These are phyloP conservation scores for Wolfiporia cocos DNA, from an alignment of 1,284 basidiomycete species.

Conservation along the genomic window DNA sequence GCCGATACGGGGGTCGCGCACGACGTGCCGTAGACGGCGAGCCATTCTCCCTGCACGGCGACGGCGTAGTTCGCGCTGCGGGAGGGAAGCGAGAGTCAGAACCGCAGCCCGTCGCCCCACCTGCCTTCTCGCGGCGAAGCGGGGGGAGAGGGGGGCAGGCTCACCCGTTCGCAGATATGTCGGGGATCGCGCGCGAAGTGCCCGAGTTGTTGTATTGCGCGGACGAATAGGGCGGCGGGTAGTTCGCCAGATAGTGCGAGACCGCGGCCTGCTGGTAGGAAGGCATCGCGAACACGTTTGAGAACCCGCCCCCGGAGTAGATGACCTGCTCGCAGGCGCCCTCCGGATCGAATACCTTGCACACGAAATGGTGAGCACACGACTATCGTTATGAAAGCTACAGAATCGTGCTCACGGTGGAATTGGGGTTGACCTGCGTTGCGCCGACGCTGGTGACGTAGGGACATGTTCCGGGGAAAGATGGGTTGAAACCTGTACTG, in stretches of 20 bases:
- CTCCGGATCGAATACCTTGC: constrained; percentile 46
- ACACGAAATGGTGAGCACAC: constrained; percentile 44
- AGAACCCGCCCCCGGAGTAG: no score
- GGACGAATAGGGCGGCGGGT: constrained; percentile 11
- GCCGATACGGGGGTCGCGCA: constrained; percentile 19
- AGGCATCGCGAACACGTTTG: constrained; percentile 35
- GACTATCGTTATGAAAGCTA: no score
- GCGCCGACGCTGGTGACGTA: constrained; percentile 60
- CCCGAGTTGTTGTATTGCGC: constrained; percentile 25
- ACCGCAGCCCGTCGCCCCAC: no score
- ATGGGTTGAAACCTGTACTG: constrained; percentile 15
- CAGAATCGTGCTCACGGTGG: no score
- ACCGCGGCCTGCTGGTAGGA: no score
- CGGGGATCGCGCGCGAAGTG: constrained; percentile 25
- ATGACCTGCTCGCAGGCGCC: constrained; percentile 31
- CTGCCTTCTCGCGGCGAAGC: no score
- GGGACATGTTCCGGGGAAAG: constrained; percentile 35
- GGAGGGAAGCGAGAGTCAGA: no score
- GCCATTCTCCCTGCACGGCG: constrained; percentile 22
- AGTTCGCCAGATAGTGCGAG: constrained; percentile 32
- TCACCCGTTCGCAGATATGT: constrained; percentile 15
- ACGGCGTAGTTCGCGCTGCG: constrained; percentile 9
- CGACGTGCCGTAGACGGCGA: constrained; percentile 39
- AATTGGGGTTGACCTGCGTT: no score
- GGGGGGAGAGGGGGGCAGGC: neutral